A percentile compares a stretch with the other conserved stretches of the same genome.
phyloP scores from a whole-genome alignment of 345 rosid species.

The Firmiana major region DNA sequence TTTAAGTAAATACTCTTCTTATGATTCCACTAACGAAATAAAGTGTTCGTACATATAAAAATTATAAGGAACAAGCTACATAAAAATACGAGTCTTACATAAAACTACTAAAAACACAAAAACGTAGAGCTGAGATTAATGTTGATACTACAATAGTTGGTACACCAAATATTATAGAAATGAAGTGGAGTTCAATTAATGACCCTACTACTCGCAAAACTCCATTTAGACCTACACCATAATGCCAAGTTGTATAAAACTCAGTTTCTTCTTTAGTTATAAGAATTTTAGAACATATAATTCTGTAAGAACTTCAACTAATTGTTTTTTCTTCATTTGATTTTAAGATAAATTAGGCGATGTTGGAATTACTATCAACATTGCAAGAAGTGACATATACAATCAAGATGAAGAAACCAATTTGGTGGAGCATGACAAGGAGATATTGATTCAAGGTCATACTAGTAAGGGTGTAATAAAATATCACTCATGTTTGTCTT shows the following conservation, averaged over 20 bases:
- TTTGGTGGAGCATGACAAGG: not conserved
- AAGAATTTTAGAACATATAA: not conserved
- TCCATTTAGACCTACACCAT: too few species aligned
- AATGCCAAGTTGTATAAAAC: conserved; percentile 12
- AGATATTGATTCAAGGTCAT: not conserved
- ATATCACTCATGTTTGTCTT: not conserved
- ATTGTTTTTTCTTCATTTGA: not conserved
- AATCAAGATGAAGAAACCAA: not conserved
- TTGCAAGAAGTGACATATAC: not conserved
- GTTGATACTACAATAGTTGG: too few species aligned
- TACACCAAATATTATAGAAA: too few species aligned
- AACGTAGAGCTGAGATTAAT: too few species aligned
- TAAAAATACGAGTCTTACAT: too few species aligned
- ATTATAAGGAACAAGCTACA: too few species aligned
- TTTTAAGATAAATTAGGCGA: not conserved
- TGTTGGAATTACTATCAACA: not conserved
- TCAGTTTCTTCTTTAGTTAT: not conserved
- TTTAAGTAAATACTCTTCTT: too few species aligned
- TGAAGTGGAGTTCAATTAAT: too few species aligned
- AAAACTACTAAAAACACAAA: too few species aligned
- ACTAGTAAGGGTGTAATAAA: not conserved
- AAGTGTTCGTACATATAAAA: too few species aligned
- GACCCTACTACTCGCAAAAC: too few species aligned
- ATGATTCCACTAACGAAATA: too few species aligned
- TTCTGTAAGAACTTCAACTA: not conserved